Evolutionary conservation across 2,329 filamentous ascomycete genomes (phyloP).

Genomic region (Hypoxylon sp.): DNA sequence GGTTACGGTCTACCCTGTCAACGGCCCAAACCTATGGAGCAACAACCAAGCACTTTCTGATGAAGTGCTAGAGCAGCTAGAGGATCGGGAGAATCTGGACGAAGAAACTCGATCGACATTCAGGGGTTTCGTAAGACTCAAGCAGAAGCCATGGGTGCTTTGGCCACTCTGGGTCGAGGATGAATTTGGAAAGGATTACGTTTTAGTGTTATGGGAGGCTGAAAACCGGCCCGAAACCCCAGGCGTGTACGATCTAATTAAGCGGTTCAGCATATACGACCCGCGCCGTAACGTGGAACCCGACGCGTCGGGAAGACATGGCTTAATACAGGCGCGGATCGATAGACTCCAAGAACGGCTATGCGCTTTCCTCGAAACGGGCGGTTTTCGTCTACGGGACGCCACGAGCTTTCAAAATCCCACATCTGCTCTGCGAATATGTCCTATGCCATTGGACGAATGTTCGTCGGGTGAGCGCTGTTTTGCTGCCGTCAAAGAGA

Average conservation of each 20-base stretch:
- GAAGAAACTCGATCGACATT: slow-evolving; percentile 16
- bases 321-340: slow-evolving; percentile 24
- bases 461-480: slow-evolving; percentile 50
- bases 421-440: background rate
- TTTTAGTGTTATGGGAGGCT: slow-evolving; percentile 46
- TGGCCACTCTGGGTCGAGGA: slow-evolving; percentile 53
- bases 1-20: slow-evolving; percentile 41
- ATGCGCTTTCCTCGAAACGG: slow-evolving; percentile 23
- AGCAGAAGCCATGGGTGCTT: slow-evolving; percentile 44
- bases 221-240: background rate
- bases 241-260: slow-evolving; percentile 28
- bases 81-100: background rate
- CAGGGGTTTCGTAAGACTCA: slow-evolving; percentile 37
- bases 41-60: slow-evolving; percentile 1
- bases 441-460: slow-evolving; percentile 47
- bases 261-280: slow-evolving; percentile 45
- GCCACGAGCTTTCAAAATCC: slow-evolving; percentile 16
- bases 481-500: slow-evolving; percentile 47
- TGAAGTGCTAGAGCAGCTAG: slow-evolving; percentile 42
- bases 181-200: slow-evolving; percentile 46
- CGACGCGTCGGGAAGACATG: slow-evolving; percentile 19
- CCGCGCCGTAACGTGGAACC: slow-evolving; percentile 38
- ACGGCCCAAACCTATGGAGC: slow-evolving; percentile 50
- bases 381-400: background rate
- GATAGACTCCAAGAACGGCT: slow-evolving; percentile 32